phyloP scores from a whole-genome alignment of 345 rosid genomes.

The Hibiscus tridactylites region DNA sequence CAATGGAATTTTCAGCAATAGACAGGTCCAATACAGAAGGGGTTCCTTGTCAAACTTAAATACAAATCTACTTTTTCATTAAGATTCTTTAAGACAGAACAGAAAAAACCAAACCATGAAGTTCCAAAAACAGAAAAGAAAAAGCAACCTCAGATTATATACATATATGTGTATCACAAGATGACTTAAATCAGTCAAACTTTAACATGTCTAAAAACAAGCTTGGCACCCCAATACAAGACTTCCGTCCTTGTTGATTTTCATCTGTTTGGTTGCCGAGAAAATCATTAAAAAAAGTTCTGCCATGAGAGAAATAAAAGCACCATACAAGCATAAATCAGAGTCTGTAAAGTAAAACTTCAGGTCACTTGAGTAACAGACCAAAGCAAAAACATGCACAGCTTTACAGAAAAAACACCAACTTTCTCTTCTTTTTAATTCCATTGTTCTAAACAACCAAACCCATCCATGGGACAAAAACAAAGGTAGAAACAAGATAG shows the following conservation, averaged over 20 bases:
- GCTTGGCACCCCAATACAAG: not conserved
- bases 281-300: constrained; percentile 1
- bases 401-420: not conserved
- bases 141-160: constrained; percentile 12
- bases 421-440: not conserved
- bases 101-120: constrained; percentile 53
- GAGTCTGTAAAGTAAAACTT: not conserved
- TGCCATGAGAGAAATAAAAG: not conserved
- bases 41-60: constrained; percentile 26
- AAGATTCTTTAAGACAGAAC: constrained; percentile 53
- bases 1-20: constrained; percentile 19
- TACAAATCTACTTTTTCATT: constrained; percentile 33
- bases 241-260: not conserved
- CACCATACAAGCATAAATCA: not conserved
- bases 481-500: no score
- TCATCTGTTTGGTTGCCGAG: constrained; percentile 16
- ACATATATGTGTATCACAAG: not conserved
- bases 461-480: not conserved
- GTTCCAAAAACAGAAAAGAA: constrained; percentile 43
- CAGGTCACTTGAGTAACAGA: not conserved
- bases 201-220: constrained; percentile 8
- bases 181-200: constrained; percentile 15
- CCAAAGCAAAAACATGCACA: constrained; percentile 1
- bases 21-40: constrained; percentile 21
- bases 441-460: not conserved